Base-by-base conservation (phyloP, 2,329 filamentous ascomycete species). In the Hansfordia pulvinata region DNA sequence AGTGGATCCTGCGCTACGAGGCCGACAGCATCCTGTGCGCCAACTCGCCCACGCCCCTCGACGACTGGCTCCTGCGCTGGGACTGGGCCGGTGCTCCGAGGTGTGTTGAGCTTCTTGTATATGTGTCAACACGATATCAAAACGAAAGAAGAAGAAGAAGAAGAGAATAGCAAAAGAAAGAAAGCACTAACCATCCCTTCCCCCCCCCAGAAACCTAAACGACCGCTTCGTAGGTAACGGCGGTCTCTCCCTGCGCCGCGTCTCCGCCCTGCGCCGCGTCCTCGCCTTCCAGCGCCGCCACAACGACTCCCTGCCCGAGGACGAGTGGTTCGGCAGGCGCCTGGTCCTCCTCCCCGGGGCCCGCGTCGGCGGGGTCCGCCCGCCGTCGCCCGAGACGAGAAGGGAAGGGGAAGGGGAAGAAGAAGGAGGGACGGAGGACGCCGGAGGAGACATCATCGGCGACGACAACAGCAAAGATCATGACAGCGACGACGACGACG, bases 11-110 rank as follows among this genome's bases (percentile, higher is more conserved):
- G 28, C 60, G 61, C 38, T 70, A 59, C 36, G 62, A 69, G 35
- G 50, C 55, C n/a, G 65, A 70, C 39, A 65, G 60, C 37, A 65
- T 70, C 23, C 44, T 69, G 23, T 70, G 65, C 36, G 58, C 64
- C 29, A 69, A 69, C 38, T 63, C 62, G 8, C 49, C 50, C n/a
- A 50, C 41, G 20, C 60, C 59, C 33, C 41, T 70, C 20, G 59
- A 70, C 35, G 59, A 67, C 5, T 69, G 62, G 61, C 46, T 69
- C 8, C n/a, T n/a, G n/a, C 42, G 52, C n/a, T 69, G 57, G 50
- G 56, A 59, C 35, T 70, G 64, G 64, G 60, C 62, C 13, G 65
- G 64, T 5, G 60, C 63, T 4, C 55, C 60, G 10, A 58, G 55
- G 62, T 63, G 42, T 16, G 46, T 36, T 25, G 6, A n/a, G n/a